These are phyloP conservation scores for Phytophthora chlamydospora DNA, from an alignment of 352 stramenopile genomes.

Conservation along the genomic window DNA sequence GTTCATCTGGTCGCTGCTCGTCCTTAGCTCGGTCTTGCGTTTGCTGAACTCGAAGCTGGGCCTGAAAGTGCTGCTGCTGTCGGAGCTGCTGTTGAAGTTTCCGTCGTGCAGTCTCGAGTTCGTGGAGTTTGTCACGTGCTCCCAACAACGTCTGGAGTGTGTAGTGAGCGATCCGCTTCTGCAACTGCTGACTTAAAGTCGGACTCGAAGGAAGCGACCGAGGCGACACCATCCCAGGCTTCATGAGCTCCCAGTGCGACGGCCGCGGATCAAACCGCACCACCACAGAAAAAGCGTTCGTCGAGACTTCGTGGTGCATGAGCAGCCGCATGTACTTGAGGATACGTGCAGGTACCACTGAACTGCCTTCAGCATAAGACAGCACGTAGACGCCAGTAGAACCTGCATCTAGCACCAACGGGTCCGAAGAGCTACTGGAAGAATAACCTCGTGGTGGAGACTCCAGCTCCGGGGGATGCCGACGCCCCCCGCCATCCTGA, in stretches of 20 bases:
- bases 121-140: constrained; percentile 63
- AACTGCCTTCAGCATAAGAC: constrained; percentile 77
- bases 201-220: constrained; percentile 75
- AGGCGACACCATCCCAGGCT: constrained; percentile 83
- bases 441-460: constrained; percentile 16
- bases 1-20: not conserved
- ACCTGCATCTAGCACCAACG: constrained; percentile 25
- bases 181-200: constrained; percentile 69
- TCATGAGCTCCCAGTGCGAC: constrained; percentile 78
- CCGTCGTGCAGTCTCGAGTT: constrained; percentile 48
- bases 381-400: constrained; percentile 71
- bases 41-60: not conserved
- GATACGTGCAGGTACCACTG: constrained; percentile 75
- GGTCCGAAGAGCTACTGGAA: constrained; percentile 23
- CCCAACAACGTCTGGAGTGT: constrained; percentile 72
- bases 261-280: constrained; percentile 73
- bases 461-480: constrained; percentile 11
- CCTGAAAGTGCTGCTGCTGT: constrained; percentile 13
- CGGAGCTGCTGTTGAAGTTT: constrained; percentile 33
- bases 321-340: constrained; percentile 89
- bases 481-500: constrained; percentile 12
- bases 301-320: constrained; percentile 86
- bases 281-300: constrained; percentile 85
- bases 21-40: not conserved
- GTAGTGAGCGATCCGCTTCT: constrained; percentile 81